Evolutionary conservation across 78 protist genomes (phyloP).

Genomic region (Dictyostelium citrinum): DNA sequence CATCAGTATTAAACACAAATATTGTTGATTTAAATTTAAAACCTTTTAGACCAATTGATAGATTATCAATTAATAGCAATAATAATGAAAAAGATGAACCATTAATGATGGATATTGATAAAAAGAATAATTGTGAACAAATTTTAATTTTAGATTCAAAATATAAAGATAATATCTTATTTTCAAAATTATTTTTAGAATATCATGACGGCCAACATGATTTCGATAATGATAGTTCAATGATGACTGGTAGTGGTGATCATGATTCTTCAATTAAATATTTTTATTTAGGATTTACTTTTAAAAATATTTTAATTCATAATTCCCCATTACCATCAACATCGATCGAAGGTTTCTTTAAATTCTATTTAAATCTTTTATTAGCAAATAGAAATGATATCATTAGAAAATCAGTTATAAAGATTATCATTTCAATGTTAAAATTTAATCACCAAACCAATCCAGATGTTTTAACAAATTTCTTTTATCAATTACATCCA

Average conservation of each 20-base stretch:
- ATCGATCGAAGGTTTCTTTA: neutral
- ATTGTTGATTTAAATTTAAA: neutral
- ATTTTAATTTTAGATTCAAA: neutral
- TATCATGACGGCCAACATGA: neutral
- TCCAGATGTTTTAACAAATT: neutral
- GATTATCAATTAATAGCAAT: neutral
- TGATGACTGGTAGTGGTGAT: neutral
- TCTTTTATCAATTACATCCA: slow-evolving; percentile 3
- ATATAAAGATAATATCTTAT: neutral
- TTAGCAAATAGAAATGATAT: neutral
- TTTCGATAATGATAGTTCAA: neutral
- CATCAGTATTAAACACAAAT: neutral
- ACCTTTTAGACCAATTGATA: neutral
- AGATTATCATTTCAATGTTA: neutral
- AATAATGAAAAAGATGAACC: neutral
- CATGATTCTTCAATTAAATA: neutral
- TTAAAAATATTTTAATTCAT: neutral
- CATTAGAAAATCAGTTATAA: slow-evolving; percentile 9
- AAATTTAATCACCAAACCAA: neutral
- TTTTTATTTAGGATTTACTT: neutral
- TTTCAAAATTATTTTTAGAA: neutral
- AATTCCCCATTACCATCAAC: neutral
- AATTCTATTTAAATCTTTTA: neutral
- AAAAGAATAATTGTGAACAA: neutral
- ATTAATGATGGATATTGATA: neutral